Evolutionary conservation across 768 basidiomycete genomes (phyloP).

Genomic region (Boletus patriciae): DNA sequence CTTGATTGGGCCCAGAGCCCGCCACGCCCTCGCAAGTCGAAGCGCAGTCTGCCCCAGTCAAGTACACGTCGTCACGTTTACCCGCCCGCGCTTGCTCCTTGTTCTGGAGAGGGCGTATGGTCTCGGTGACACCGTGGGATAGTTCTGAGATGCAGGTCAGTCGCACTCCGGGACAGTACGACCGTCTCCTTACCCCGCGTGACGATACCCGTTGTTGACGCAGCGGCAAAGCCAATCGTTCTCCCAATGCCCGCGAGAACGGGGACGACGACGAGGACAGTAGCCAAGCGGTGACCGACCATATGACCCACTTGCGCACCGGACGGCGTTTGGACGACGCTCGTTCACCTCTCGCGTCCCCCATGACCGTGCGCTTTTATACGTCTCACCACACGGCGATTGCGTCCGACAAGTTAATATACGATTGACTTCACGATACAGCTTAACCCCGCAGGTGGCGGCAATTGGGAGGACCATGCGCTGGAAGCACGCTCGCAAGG

Average conservation of each 20-base stretch:
- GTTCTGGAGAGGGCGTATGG: background rate
- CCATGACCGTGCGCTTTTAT: background rate
- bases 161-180: background rate
- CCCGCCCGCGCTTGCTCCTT: background rate
- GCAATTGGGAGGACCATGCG: background rate
- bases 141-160: background rate
- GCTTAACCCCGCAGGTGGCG: background rate
- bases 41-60: conserved; percentile 3
- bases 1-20: conserved; percentile 6
- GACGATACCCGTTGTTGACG: background rate
- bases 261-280: background rate
- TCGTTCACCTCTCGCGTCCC: too few relatives aligned
- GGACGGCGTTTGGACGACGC: background rate
- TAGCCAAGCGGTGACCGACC: background rate
- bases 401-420: background rate
- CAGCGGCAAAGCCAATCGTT: background rate
- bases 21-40: background rate
- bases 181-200: background rate
- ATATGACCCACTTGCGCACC: background rate
- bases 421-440: background rate
- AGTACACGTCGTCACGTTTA: background rate
- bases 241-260: background rate
- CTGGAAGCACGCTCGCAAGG: background rate
- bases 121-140: background rate
- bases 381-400: background rate